phyloP scores from a whole-genome alignment of 1,139 yeast genomes.

The Pichia norvegensis region DNA sequence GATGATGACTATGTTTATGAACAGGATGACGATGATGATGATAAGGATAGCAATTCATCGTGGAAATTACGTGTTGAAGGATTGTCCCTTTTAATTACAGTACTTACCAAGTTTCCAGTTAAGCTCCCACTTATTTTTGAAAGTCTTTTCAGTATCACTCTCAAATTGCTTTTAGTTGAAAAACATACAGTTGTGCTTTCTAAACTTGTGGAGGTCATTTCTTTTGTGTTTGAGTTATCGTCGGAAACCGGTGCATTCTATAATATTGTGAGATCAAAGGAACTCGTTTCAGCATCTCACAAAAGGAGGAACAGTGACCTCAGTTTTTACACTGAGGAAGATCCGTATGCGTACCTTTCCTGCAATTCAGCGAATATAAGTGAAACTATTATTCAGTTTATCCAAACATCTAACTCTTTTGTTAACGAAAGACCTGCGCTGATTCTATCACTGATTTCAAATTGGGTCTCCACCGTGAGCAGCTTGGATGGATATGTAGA shows the following conservation, averaged over 20 bases:
- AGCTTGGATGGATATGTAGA: conserved; percentile 21
- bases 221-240: conserved; percentile 27
- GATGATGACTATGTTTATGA: conserved; percentile 37
- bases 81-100: conserved; percentile 1
- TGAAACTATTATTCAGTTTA: conserved; percentile 6
- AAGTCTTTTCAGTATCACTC: conserved; percentile 22
- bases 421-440: conserved; percentile 3
- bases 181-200: conserved; percentile 35
- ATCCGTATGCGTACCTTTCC: conserved; percentile 20
- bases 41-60: conserved; percentile 37
- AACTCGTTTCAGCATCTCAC: conserved; percentile 17
- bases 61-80: conserved; percentile 52
- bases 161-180: conserved; percentile 32
- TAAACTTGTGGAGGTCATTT: conserved; percentile 33
- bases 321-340: conserved; percentile 25
- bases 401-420: background rate
- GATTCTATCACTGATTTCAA: conserved; percentile 6
- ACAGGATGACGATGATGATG: conserved; percentile 35
- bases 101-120: conserved; percentile 34
- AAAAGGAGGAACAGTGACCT: conserved; percentile 24
- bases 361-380: conserved; percentile 13
- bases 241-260: conserved; percentile 26
- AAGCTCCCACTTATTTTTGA: conserved; percentile 24
- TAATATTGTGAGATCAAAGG: conserved; percentile 20
- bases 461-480: conserved; percentile 19